These are phyloP conservation scores for bread wheat (Triticum aestivum) DNA, from an alignment of 176 grass and related monocot genomes.

Conservation along the genomic window IWGSC_CS_RefSeq_v2.1 NC_057805.1:82370557-82371056, in stretches of 20 bases:
- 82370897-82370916: background rate
- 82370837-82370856: conserved; percentile 88
- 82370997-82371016: no score
- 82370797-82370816: background rate
- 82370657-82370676: conserved; percentile 45
- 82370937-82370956: background rate
- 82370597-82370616: background rate
- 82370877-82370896: conserved; percentile 90
- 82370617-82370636: background rate
- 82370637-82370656: background rate
- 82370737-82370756: background rate
- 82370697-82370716: conserved; percentile 88
- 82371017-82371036: no score
- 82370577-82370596: background rate
- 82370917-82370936: background rate
- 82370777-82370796: background rate
- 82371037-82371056: no score
- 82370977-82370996: no score
- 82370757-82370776: background rate
- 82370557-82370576: conserved; percentile 82
- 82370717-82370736: conserved; percentile 84
- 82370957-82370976: background rate
- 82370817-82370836: conserved; percentile 72
- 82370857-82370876: conserved; percentile 71
- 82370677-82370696: conserved; percentile 65